These are phyloP conservation scores for Iodosphaeria phyllophila DNA, from an alignment of 2,329 filamentous ascomycete genomes.

Conservation along the genomic window DNA sequence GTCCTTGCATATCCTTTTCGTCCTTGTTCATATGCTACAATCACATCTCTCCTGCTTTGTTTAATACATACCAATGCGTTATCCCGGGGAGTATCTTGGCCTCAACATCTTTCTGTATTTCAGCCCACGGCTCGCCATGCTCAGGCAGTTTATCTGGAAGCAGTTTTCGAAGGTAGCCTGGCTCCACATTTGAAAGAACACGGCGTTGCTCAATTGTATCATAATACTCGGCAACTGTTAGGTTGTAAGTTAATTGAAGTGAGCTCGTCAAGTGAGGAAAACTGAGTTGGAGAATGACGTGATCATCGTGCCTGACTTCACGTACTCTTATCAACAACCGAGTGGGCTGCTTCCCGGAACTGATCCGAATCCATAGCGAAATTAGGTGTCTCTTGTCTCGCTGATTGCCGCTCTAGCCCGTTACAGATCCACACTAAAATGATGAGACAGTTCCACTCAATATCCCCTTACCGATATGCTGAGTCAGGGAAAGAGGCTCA, in stretches of 20 bases:
- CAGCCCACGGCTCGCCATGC: conserved; percentile 53
- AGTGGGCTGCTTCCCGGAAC: conserved; percentile 59
- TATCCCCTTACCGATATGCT: too few relatives aligned
- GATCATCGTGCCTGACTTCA: not conserved
- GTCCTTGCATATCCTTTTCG: too few relatives aligned
- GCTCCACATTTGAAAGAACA: conserved; percentile 61
- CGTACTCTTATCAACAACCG: conserved; percentile 65
- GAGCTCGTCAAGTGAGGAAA: conserved; percentile 2
- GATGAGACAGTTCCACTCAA: too few relatives aligned
- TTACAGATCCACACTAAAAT: too few relatives aligned
- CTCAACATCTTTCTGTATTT: conserved; percentile 71
- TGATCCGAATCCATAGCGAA: conserved; percentile 57
- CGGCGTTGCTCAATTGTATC: conserved; percentile 49
- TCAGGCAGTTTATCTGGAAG: conserved; percentile 49
- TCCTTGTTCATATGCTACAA: not conserved
- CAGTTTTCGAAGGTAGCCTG: conserved; percentile 69
- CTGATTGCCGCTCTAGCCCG: too few relatives aligned
- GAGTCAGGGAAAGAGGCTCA: too few relatives aligned
- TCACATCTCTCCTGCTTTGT: too few relatives aligned
- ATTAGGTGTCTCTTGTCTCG: too few relatives aligned
- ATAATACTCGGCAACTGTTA: conserved; percentile 75
- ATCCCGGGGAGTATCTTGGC: conserved; percentile 77
- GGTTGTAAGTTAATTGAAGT: not conserved
- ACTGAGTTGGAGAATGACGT: conserved; percentile 3
- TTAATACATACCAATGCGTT: conserved; percentile 56